Evolutionary conservation across 495 filamentous ascomycete species (phyloP).

Genomic region (Aspergillus funiculosus): DNA sequence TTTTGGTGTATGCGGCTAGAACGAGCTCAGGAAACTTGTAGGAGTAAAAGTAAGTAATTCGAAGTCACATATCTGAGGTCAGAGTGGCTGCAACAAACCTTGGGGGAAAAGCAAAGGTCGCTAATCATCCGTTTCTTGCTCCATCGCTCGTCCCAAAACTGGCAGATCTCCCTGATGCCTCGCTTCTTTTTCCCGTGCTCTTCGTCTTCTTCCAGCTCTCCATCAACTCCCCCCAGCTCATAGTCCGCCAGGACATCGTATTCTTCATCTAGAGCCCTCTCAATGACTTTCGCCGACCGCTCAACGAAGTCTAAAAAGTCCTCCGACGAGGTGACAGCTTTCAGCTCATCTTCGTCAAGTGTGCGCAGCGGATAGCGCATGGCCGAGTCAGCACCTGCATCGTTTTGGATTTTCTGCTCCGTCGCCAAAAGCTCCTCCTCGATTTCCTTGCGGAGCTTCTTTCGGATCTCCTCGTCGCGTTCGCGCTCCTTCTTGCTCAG

Average conservation of each 20-base stretch:
- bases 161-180: conserved; percentile 76
- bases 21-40: conserved; percentile 79
- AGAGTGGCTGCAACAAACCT: conserved; percentile 42
- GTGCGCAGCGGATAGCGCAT: conserved; percentile 71
- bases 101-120: conserved; percentile 86
- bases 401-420: conserved; percentile 51
- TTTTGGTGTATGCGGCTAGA: conserved; percentile 92
- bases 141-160: conserved; percentile 94
- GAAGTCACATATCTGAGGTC: not conserved
- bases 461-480: conserved; percentile 80
- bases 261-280: conserved; percentile 85
- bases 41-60: not conserved
- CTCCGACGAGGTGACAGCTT: conserved; percentile 82
- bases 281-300: conserved; percentile 91
- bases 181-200: conserved; percentile 72
- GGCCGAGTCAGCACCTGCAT: conserved; percentile 38
- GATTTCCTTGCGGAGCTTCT: conserved; percentile 80
- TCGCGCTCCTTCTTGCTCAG: conserved; percentile 70
- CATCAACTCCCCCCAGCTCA: conserved; percentile 62
- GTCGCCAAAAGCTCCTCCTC: conserved; percentile 80
- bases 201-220: conserved; percentile 77
- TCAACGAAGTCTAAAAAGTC: conserved; percentile 97
- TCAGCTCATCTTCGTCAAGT: conserved; percentile 79
- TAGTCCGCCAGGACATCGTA: conserved; percentile 97
- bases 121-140: conserved; percentile 96